Percentiles rank a stretch among this genome's conserved stretches.
Conservation (phyloP, 306 rosid species). For the Lupinus albus region DNA sequence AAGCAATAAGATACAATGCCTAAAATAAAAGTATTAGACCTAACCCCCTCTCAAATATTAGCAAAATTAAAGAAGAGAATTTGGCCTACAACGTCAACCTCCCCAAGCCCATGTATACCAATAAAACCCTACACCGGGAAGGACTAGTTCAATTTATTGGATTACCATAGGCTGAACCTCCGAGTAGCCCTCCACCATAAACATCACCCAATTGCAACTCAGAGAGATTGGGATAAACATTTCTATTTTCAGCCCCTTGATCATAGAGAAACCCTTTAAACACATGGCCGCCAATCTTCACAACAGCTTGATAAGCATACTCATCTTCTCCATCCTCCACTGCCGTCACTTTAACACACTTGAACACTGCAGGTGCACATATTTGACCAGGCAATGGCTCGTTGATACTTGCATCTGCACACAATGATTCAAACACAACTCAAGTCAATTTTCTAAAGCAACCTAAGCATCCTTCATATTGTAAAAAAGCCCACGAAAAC, state of each 20-base stretch:
- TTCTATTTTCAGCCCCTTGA: constrained; percentile 69
- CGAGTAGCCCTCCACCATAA: constrained; percentile 66
- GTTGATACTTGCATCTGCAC: constrained; percentile 63
- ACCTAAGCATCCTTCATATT: neutral
- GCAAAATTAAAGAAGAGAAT: no score
- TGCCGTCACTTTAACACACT: constrained; percentile 87
- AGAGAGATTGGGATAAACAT: constrained; percentile 68
- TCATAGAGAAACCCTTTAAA: constrained; percentile 86
- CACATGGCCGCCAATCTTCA: constrained; percentile 84
- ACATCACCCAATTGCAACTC: constrained; percentile 84
- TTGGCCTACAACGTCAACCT: no score
- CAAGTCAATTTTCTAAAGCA: constrained; percentile 25
- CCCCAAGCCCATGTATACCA: no score
- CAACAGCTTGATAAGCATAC: constrained; percentile 85
- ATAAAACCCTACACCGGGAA: constrained; percentile 24
- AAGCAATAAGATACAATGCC: constrained; percentile 44
- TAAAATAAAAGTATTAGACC: constrained; percentile 30
- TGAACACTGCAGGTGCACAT: constrained; percentile 84
- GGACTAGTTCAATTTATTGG: constrained; percentile 57
- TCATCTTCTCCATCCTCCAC: constrained; percentile 83
- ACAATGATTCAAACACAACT: constrained; percentile 30
- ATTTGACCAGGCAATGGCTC: constrained; percentile 80
- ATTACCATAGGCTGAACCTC: constrained; percentile 81
- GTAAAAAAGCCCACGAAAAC: neutral
- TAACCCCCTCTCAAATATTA: constrained; percentile 18